Base-by-base conservation (phyloP, 2,329 filamentous ascomycete genomes). In the Colletotrichum sp. region DNA sequence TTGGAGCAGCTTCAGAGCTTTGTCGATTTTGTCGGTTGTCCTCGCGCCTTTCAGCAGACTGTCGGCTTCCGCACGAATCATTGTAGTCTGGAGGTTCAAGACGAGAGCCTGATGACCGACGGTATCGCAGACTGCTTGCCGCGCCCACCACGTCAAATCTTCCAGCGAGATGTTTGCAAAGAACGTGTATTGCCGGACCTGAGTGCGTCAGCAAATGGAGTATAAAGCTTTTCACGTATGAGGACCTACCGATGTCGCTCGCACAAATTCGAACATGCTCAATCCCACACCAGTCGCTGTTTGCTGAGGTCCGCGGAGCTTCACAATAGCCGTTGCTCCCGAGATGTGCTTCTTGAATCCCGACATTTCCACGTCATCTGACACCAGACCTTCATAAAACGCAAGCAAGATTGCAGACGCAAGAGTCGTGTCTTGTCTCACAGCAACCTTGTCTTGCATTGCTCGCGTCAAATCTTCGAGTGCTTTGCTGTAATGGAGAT, bases 241-340 rank as follows among this genome's bases (percentile, higher is more conserved):
- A 5, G 5, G 4, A 72, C 78, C 30, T 78, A 80, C 79, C 58
- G 77, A 77, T 36, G 78, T 75, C 7, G 77, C 77, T 12, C 79
- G 75, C n/a, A 80, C 79, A 4, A 80, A 78, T 48, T 80, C 78
- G 28, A 80, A 80, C 78, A 80, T 80, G 30, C 78, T 79, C 24
- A 80, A 52, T 1, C 79, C 77, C 18, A 79, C 77, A 1, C 71
- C 68, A 1, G 78, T 76, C 3, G 71, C 43, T 10, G 78, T 74
- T 6, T 78, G 66, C 10, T 77, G 65, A 18, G 77, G 67, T 6
- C 77, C 77, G 8, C 79, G 76, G 6, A 78, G 66, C 16, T 77
- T 78, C 28, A 80, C 70, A 6, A 80, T 78, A 9, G 78, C 77
- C 12, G 78, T 79, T 2, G 79, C 77, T 18, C 78, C 78, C 9